Base-by-base conservation (phyloP, 768 basidiomycete genomes). In the Pilatotrama ljubarskyi region DNA sequence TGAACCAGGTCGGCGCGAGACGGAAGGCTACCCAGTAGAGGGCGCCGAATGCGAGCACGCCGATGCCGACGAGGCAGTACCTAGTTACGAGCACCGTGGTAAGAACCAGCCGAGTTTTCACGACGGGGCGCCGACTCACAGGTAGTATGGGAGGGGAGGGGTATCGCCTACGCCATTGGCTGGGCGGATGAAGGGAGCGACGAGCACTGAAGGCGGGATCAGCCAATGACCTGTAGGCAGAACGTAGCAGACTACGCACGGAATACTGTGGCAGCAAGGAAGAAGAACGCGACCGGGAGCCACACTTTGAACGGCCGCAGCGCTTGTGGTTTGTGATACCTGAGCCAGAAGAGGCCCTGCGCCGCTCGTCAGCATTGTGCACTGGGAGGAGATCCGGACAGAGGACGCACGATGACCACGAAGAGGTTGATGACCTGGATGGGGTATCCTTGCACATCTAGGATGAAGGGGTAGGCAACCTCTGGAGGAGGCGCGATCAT, bases 161-260 rank as follows among this genome's bases (percentile, higher is more conserved):
- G 84, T 84, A 60, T 86, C 84, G 6, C 84, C 85, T 0, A 82
- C 76, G 10, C 77, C 75, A 59, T 81, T 81, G 0, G 81, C 74
- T 2, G 84, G 84, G 25, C 66, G 78, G 7, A 85, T 49, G 74
- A 84, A 86, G 0, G 85, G 84, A 0, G 79, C 79, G 9, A 85
- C 66, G 6, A 86, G 73, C 10, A 86, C 84, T 66, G 38, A 17
- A 36, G 5, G 20, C 11, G 37, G 15, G 7, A 32, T 1, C 25
- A 32, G 36, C 4, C 10, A 3, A 36, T 5, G 24, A 18, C 32
- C 18, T 32, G 13, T 7, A 7, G 25, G 10, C 7, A 10, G 43
- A 9, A 3, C 14, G 9, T 13, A 55, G 37, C 43, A 9, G 7
- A 73, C 83, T 50, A n/a, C n/a, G n/a, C 54, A 84, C 83, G 72